Evolutionary conservation across 306 rosid genomes (phyloP).

Genomic region (Arachis stenosperma): DNA sequence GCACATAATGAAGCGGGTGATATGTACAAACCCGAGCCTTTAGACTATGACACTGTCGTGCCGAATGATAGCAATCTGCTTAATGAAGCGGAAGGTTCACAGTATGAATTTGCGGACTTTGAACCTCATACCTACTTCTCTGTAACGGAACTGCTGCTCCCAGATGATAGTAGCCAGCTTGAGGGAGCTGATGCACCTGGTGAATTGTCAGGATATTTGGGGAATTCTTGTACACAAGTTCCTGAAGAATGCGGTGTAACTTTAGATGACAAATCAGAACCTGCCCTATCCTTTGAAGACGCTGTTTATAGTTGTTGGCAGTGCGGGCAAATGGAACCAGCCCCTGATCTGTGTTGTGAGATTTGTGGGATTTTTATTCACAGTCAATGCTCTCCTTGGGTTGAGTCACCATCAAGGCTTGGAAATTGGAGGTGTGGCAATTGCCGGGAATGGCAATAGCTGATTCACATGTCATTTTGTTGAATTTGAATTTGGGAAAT

Average conservation of each 20-base stretch:
- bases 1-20: slow-evolving; percentile 39
- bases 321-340: slow-evolving; percentile 65
- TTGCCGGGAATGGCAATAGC: slow-evolving; percentile 82
- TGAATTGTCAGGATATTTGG: slow-evolving; percentile 53
- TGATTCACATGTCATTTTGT: slow-evolving; percentile 17
- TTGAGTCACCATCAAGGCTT: slow-evolving; percentile 44
- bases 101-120: slow-evolving; percentile 58
- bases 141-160: slow-evolving; percentile 60
- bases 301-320: slow-evolving; percentile 44
- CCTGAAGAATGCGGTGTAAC: slow-evolving; percentile 44
- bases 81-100: slow-evolving; percentile 52
- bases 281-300: slow-evolving; percentile 39
- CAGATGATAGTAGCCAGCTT: slow-evolving; percentile 53
- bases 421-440: slow-evolving; percentile 72
- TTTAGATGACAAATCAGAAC: slow-evolving; percentile 33
- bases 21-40: slow-evolving; percentile 48
- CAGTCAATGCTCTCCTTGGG: slow-evolving; percentile 72
- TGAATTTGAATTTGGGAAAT: slow-evolving; percentile 32
- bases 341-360: slow-evolving; percentile 75
- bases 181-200: slow-evolving; percentile 57
- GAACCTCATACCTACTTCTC: slow-evolving; percentile 86
- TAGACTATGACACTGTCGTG: slow-evolving; percentile 51
- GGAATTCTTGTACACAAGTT: slow-evolving; percentile 37
- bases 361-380: slow-evolving; percentile 73
- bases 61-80: slow-evolving; percentile 43